These are phyloP conservation scores for Quercus glauca DNA, from an alignment of 306 rosid species.

Conservation along the genomic window DNA sequence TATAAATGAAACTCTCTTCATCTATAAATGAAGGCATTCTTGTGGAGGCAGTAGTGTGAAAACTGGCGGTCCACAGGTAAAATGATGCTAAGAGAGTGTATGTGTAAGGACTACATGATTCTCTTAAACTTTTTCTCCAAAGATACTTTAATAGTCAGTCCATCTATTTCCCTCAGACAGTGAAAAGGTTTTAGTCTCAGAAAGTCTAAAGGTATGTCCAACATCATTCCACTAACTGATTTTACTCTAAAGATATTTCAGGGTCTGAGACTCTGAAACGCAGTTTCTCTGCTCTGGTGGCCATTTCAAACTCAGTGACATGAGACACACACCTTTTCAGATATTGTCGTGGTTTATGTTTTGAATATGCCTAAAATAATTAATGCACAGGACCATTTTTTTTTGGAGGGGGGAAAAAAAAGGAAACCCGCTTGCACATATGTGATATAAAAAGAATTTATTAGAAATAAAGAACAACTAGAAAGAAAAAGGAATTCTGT, in stretches of 20 bases:
- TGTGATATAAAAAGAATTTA: background rate
- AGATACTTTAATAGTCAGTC: background rate
- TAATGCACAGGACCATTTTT: too few relatives aligned
- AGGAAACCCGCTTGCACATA: background rate
- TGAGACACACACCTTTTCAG: too few relatives aligned
- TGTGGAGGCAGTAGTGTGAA: too few relatives aligned
- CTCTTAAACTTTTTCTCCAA: background rate
- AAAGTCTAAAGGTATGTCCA: background rate
- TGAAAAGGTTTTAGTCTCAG: background rate
- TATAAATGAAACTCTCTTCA: too few relatives aligned
- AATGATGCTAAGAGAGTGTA: too few relatives aligned
- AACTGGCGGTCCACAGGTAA: too few relatives aligned
- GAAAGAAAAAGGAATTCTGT: background rate
- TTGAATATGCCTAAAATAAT: background rate
- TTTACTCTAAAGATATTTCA: background rate
- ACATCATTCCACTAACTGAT: background rate
- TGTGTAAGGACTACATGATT: too few relatives aligned
- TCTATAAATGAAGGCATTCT: too few relatives aligned
- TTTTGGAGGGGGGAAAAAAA: too few relatives aligned
- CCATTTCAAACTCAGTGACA: too few relatives aligned
- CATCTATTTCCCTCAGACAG: background rate
- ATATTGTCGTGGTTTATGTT: background rate
- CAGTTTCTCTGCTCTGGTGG: too few relatives aligned
- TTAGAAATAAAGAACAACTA: background rate
- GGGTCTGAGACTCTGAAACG: background rate